Evolutionary conservation across 371 early-diverging fungal genomes (phyloP), one percentile per base, ranked within the genome.

Genomic region (Zopfochytrium polystomum): DNA sequence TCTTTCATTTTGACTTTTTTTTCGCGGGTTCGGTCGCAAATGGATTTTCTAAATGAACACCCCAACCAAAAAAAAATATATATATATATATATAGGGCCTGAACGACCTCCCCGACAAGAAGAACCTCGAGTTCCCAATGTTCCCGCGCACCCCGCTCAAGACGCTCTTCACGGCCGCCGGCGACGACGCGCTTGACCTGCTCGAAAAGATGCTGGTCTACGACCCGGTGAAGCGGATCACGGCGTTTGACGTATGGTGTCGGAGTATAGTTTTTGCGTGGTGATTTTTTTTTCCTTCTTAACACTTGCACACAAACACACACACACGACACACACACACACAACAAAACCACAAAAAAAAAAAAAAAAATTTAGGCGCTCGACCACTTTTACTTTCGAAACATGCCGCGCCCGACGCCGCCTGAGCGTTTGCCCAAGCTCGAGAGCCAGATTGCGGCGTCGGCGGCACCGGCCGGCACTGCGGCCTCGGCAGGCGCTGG

Each of bases 111-210:
- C 88, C 91, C 2, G 89, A 86, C 61, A 90, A 62, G 55, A 61
- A 67, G 33, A 62, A 58, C 65, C 79, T 89, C 31, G 83, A 82
- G 45, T 81, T 85, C 57, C 73, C 76, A 60, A 58, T 66, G 13
- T 84, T 79, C 52, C 92, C 92, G 6, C 87, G 83, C 66, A 86
- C 88, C 1, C 87, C 90, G 3, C 76, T 97, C 23, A 68, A 83
- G 48, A 72, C 78, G 11, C 79, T 95, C 30, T 98, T 99, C 77
- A 88, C 89, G 1, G 99, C 97, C 20, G 97, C 98, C 2, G 84
- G 88, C 13, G 71, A 80, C 5, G 99, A 98, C 78, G 92, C 97
- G 0, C 68, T 99, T 27, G 92, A 90, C 74, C 72, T 99, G 49
- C 69, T 99, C 52, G 90, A 90, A 52, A 88, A 84, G 55, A 90